Evolutionary conservation across 495 filamentous ascomycete species (phyloP), one percentile per base, ranked within the genome.

Genomic region (Tuber microsphaerosporum): DNA sequence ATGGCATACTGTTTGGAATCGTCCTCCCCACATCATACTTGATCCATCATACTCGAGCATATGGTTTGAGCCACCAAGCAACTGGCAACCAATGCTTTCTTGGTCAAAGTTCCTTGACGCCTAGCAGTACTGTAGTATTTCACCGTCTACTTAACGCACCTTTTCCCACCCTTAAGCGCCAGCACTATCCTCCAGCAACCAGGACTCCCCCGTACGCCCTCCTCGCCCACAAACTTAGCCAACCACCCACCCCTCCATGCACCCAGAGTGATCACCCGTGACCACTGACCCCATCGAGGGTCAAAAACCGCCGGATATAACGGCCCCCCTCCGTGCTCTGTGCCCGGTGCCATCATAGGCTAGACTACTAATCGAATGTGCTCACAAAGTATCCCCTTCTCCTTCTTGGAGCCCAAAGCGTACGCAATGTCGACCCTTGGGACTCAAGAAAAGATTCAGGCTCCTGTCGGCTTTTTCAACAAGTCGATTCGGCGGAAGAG

Each of bases 401-500:
- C 51, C 51, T 61, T 26, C n/a, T 26, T 61, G 51, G 46, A n/a
- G 20, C 12, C n/a, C n/a, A 10, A 61, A 61, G 51, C 2, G n/a
- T 31, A 61, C 51, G 51, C 51, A 61, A 61, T 61, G 51, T 26
- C 51, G n/a, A 31, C 51, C 10, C 51, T 61, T 9, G 51, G 26
- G n/a, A 61, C 51, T 56, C 48, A 56, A 12, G 22, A 20, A 56
- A 56, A 56, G 48, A 26, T 22, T 2, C 48, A 56, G 8, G 48
- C 20, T 12, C 20, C 48, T 26, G 51, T 61, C 51, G 51, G 51
- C 51, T 61, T 61, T 61, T 61, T 61, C 12, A n/a, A 31, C 51
- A 61, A n/a, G 51, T 61, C 51, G 9, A 61, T 61, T 61, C 51
- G n/a, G 51, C 51, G n/a, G 9, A 75, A 48, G 43, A 73, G 74